Base-by-base conservation (phyloP, 1,284 basidiomycete genomes). In the Irpex rosettiformis region DNA sequence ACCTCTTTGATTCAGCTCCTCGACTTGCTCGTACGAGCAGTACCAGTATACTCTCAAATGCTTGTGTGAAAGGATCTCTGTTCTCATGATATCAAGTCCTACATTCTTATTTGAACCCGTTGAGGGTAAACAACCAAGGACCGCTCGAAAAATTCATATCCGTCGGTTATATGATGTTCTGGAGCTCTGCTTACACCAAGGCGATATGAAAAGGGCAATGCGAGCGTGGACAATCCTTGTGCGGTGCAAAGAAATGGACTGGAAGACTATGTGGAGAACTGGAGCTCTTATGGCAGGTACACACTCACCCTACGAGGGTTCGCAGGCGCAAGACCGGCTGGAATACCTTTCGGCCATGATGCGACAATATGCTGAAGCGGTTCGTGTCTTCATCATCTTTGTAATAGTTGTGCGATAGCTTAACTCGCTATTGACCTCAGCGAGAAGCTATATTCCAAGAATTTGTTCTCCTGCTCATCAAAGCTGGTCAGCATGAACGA, bases 181-280 rank as follows among this genome's bases (percentile, higher is more conserved):
- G 13, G 85, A 94, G 56, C 73, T 92, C 43, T 88, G 81, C 65
- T 74, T 95, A 40, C 86, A 91, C 54, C 81, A 85, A 11, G 77
- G 81, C 40, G 90, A 95, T 69, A 70, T 85, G 54, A 68, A 70
- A 30, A 80, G 90, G 40, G 93, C 93, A 16, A 79, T 75, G 53
- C 79, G 83, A 61, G 89, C 89, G 7, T 96, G 92, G 91, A 76
- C 81, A 28, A 89, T 95, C 58, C 80, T 96, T 40, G 81, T 84
- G n/a, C 81, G 87, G 62, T 95, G 93, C 70, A 88, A 88, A 65
- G 93, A 95, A 74, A 77, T 94, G 7, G 76, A 89, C 64, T 93
- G 91, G 90, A 84, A 76, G 67, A 70, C 79, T 11, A 78, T 90
- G 69, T 96, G 93, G 93, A 78, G 77, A 52, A 86, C 84, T 57